phyloP scores from a whole-genome alignment of 2,329 filamentous ascomycete genomes.

The Myriangium duriaei region DNA sequence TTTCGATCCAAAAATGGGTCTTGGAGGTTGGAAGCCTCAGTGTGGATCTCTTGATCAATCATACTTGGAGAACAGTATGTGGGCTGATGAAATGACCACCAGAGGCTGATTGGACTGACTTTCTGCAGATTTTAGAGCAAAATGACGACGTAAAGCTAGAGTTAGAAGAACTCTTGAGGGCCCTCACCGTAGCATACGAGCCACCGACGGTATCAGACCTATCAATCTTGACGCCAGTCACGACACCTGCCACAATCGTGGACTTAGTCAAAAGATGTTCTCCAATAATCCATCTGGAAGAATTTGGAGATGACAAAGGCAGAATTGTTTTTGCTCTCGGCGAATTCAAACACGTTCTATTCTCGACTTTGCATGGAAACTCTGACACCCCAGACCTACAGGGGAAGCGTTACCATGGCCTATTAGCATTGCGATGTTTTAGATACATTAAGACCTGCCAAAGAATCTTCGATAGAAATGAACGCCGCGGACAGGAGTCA shows the following conservation, averaged over 20 bases:
- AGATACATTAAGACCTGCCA: no score
- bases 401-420: no score
- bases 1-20: neutral
- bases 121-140: neutral
- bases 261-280: conserved; percentile 5
- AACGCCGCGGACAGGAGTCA: no score
- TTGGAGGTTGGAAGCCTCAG: conserved; percentile 1
- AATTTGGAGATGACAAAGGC: neutral
- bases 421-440: no score
- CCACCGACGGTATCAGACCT: conserved; percentile 8
- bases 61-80: neutral
- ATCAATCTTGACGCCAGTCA: conserved; percentile 1
- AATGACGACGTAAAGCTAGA: neutral
- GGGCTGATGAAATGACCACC: neutral
- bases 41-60: neutral
- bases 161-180: conserved; percentile 6
- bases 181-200: conserved; percentile 9
- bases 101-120: no score
- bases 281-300: conserved; percentile 4
- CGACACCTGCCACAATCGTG: neutral
- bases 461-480: no score
- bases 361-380: no score
- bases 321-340: neutral
- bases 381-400: no score
- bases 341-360: no score